These are phyloP conservation scores for Rhodosporidiobolus sp. DNA, from an alignment of 768 basidiomycete genomes.

Conservation along the genomic window DNA sequence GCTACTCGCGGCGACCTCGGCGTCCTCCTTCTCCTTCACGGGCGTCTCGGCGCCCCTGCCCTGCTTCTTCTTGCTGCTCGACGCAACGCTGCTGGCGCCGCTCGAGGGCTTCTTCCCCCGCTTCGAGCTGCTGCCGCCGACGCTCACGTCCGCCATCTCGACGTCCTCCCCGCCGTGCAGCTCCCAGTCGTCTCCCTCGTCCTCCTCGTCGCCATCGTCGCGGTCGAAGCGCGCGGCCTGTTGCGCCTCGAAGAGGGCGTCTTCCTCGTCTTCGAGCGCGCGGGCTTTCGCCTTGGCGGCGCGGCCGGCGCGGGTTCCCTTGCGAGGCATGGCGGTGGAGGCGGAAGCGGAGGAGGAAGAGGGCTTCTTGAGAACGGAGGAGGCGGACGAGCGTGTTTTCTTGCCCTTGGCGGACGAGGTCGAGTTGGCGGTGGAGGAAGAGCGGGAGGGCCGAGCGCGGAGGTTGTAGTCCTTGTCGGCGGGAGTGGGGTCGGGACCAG, in stretches of 20 bases:
- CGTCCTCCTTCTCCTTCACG: neutral
- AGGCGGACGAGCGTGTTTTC: neutral
- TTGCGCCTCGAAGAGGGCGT: neutral
- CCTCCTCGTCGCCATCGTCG: slow-evolving; percentile 10
- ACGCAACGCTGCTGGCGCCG: neutral
- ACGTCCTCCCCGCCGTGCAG: slow-evolving; percentile 11
- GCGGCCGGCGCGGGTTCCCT: slow-evolving; percentile 27
- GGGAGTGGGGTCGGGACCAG: neutral
- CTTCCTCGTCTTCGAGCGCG: slow-evolving; percentile 13
- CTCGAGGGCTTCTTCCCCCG: neutral
- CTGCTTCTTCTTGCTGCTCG: slow-evolving; percentile 4
- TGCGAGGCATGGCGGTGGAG: slow-evolving; percentile 36
- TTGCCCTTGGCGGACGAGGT: slow-evolving; percentile 1
- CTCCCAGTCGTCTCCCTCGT: slow-evolving; percentile 5
- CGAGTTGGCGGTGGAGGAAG: neutral
- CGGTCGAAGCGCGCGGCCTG: slow-evolving; percentile 1
- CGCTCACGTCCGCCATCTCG: slow-evolving; percentile 14
- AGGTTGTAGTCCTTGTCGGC: slow-evolving; percentile 21
- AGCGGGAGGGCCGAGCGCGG: slow-evolving; percentile 12
- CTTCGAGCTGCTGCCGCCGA: neutral
- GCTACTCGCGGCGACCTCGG: neutral
- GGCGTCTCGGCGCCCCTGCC: neutral
- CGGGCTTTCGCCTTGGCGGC: slow-evolving; percentile 20
- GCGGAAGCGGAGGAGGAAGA: slow-evolving; percentile 11
- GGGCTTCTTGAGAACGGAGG: neutral